Evolutionary conservation across 139 green algal genomes (phyloP), one percentile per base, ranked within the genome.

Genomic region (Nannochloris sp.): DNA sequence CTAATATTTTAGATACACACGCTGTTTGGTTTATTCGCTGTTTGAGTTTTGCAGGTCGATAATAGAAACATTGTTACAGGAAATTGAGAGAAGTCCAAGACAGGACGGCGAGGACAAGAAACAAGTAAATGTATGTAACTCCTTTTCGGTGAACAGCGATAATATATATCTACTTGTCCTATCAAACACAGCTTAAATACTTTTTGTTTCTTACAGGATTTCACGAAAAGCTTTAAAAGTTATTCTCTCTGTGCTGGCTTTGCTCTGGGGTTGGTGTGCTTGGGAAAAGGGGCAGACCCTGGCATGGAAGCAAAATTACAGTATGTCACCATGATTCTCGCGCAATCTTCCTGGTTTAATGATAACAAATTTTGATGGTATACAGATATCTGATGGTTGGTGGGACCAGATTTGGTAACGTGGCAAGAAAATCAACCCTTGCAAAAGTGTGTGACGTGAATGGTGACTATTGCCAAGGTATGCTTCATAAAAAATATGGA

Each of bases 171-270:
- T 40, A 40, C 7, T 40, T 14, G 27, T 29, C 27, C 27, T 29
- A 29, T 29, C 27, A 29, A 5, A 29, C 4, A 29, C 27, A 29
- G 7, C 27, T 29, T 29, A 29, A 29, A 29, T 29, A 7, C 4
- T 29, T 29, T 29, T 29, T 29, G 4, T 29, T 29, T 40, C 34
- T 11, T 8, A 44, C 10, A 44, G 16, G 55, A 27, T 15, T 75
- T 85, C 48, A 79, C 75, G 7, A 66, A 79, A 12, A 80, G 94
- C 59, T 64, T 90, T 9, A 93, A 98, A 78, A 81, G 81, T 0
- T 97, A 97, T 60, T 82, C 89, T 3, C 78, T 98, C 18, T 71
- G 84, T 14, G 92, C 92, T 2, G 93, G 91, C 4, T 62, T 95
- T 21, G 93, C 83, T 5, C 85, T 98, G 44, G 93, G 92, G 1